Percentiles rank a stretch among this genome's conserved stretches.
phyloP scores from a whole-genome alignment of 2,329 filamentous ascomycete species.

The Diplodia mutila region DNA sequence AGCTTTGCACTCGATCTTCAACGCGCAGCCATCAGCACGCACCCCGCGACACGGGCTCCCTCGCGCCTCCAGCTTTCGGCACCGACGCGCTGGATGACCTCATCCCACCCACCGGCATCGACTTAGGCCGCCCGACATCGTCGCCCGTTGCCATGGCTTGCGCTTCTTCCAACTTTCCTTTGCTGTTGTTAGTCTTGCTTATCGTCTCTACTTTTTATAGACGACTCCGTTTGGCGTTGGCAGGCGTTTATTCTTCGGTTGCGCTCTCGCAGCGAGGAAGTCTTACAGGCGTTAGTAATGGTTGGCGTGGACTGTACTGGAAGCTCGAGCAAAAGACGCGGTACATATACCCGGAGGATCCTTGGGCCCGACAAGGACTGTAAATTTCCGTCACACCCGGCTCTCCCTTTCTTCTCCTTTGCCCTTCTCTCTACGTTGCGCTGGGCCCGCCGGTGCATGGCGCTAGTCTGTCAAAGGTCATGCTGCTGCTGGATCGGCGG shows the following conservation, averaged over 20 bases:
- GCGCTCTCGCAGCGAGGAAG: conserved; percentile 1
- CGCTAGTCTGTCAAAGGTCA: neutral
- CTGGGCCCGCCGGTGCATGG: neutral
- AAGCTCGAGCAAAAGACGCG: conserved; percentile 3
- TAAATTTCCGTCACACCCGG: conserved; percentile 3
- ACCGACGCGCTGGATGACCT: conserved; percentile 4
- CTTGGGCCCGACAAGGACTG: conserved; percentile 3
- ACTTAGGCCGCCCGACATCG: neutral
- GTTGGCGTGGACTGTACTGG: conserved; percentile 3
- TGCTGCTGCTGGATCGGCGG: neutral
- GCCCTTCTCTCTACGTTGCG: neutral
- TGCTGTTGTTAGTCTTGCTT: neutral
- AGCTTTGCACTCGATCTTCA: conserved; percentile 14
- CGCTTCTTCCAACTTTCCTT: conserved; percentile 2
- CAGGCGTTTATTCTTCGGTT: conserved; percentile 20
- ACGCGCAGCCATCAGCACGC: conserved; percentile 4
- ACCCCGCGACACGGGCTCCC: conserved; percentile 9
- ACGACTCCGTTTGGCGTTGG: conserved; percentile 19
- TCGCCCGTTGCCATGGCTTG: neutral
- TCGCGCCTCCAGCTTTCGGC: conserved; percentile 15
- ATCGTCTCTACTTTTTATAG: conserved; percentile 3
- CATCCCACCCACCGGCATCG: neutral
- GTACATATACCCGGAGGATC: conserved; percentile 14
- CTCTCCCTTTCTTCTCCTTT: neutral
- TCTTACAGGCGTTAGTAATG: conserved; percentile 13